Evolutionary conservation across 2,329 filamentous ascomycete genomes (phyloP).

Genomic region (Talaromyces funiculosus): DNA sequence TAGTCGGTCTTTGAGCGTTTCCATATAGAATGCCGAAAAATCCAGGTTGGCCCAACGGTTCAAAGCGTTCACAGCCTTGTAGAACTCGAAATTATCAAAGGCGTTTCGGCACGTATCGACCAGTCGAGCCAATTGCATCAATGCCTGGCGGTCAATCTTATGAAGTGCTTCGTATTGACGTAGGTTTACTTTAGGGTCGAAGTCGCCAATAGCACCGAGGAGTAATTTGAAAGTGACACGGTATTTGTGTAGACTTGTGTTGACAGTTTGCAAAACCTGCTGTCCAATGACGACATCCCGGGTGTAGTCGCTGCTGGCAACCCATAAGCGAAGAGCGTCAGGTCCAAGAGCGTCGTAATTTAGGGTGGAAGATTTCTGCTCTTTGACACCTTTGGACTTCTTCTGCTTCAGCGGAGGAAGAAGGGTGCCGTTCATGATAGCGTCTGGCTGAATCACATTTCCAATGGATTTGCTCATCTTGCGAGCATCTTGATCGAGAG

Average conservation of each 20-base stretch:
- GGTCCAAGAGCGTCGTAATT: constrained; percentile 69
- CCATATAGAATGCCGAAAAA: constrained; percentile 89
- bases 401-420: constrained; percentile 63
- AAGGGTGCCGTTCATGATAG: constrained; percentile 81
- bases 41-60: constrained; percentile 78
- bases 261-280: constrained; percentile 68
- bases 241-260: constrained; percentile 76
- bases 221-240: constrained; percentile 87
- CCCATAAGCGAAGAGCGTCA: constrained; percentile 86
- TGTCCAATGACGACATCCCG: constrained; percentile 78
- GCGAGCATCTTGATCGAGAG: constrained; percentile 78
- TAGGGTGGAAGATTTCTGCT: constrained; percentile 29
- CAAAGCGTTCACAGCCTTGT: constrained; percentile 65
- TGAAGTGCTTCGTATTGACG: constrained; percentile 48
- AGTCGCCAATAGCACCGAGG: constrained; percentile 64
- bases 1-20: constrained; percentile 82
- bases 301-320: constrained; percentile 85
- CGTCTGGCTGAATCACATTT: constrained; percentile 72
- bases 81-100: constrained; percentile 72
- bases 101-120: constrained; percentile 60
- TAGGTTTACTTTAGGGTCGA: constrained; percentile 37
- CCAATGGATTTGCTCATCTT: constrained; percentile 99
- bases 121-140: constrained; percentile 65
- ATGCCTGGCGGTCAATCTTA: constrained; percentile 65
- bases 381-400: constrained; percentile 49